Conservation (phyloP, 768 basidiomycete genomes). For the Hygrocybe coccinea region DNA sequence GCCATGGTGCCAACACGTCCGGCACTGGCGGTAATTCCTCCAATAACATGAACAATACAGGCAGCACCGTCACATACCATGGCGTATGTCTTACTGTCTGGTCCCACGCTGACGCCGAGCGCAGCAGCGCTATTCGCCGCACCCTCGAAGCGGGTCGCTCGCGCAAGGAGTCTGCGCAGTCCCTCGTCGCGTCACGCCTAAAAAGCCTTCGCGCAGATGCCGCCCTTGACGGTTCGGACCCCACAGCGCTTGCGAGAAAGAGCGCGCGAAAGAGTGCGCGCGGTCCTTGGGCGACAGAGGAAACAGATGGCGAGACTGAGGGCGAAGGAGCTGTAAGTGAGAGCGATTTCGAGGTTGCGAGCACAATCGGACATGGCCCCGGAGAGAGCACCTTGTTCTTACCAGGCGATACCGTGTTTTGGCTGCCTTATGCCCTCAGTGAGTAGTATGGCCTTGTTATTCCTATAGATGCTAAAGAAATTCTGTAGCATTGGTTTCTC, state of each 20-base stretch:
- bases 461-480: constrained; percentile 10
- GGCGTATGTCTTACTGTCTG: constrained; percentile 93
- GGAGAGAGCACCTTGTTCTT: constrained; percentile 87
- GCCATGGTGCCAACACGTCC: constrained; percentile 31
- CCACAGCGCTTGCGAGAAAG: constrained; percentile 52
- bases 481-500: constrained; percentile 73
- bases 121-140: constrained; percentile 76
- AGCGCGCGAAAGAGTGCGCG: constrained; percentile 54
- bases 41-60: constrained; percentile 27
- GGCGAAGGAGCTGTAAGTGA: constrained; percentile 73
- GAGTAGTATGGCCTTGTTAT: constrained; percentile 27
- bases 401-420: constrained; percentile 86
- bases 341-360: constrained; percentile 81
- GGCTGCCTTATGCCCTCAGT: constrained; percentile 93
- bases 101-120: constrained; percentile 90
- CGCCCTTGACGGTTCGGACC: constrained; percentile 45
- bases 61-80: constrained; percentile 68
- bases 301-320: constrained; percentile 77
- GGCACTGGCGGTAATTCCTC: constrained; percentile 28
- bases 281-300: constrained; percentile 61
- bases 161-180: constrained; percentile 77
- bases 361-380: constrained; percentile 74
- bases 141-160: constrained; percentile 75
- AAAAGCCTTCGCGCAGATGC: constrained; percentile 59
- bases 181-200: constrained; percentile 60